Evolutionary conservation across 1,284 basidiomycete genomes (phyloP).

Genomic region (Ceratorhiza oryzae-sativae): DNA sequence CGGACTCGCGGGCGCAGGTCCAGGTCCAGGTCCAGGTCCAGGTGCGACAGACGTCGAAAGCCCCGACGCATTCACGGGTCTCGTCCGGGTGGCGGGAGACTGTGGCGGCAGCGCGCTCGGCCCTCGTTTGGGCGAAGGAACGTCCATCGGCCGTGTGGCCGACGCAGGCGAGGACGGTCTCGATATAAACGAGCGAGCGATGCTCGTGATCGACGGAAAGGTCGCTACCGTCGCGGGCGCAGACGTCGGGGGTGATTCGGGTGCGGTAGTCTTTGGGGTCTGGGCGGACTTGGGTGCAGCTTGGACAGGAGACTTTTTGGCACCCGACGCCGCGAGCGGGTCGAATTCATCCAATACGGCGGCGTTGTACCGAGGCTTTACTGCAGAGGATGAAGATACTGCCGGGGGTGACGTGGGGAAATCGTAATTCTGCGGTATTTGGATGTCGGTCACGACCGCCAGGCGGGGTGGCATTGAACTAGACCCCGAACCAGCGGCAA

Average conservation of each 20-base stretch:
- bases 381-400: background rate
- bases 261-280: constrained; percentile 46
- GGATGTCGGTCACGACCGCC: constrained; percentile 24
- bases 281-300: constrained; percentile 39
- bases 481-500: background rate
- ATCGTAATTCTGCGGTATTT: constrained; percentile 27
- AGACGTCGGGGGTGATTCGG: constrained; percentile 43
- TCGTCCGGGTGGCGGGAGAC: constrained; percentile 45
- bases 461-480: constrained; percentile 6
- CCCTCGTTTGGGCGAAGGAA: constrained; percentile 53
- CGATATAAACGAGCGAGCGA: constrained; percentile 60
- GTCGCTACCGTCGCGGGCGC: constrained; percentile 52
- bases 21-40: background rate
- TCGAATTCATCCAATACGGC: constrained; percentile 60
- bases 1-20: background rate
- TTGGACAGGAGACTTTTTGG: constrained; percentile 61
- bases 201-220: constrained; percentile 66
- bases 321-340: constrained; percentile 59
- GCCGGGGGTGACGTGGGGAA: constrained; percentile 12
- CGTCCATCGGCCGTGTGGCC: constrained; percentile 58
- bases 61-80: background rate
- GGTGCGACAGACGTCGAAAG: constrained; percentile 6
- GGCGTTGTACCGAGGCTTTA: constrained; percentile 31
- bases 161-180: background rate
- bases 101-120: constrained; percentile 63